Evolutionary conservation across 169 alveolate species (phyloP).

Genomic region (Cyclospora cayetanensis): DNA sequence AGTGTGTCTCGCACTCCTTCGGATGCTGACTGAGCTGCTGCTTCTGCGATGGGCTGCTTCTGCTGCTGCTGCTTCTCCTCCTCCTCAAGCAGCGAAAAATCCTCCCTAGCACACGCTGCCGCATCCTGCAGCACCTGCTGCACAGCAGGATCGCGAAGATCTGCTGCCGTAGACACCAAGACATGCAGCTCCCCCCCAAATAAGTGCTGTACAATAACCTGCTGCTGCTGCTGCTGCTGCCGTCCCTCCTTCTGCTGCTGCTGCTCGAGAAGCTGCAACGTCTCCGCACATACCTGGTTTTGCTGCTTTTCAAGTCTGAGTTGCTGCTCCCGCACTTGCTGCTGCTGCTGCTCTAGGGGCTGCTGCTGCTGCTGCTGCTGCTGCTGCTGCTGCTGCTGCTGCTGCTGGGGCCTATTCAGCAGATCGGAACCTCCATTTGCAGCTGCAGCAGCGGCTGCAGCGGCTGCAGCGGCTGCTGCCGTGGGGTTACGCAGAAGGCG

Average conservation of each 20-base stretch:
- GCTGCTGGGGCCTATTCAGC: neutral
- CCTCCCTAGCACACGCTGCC: neutral
- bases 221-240: constrained; percentile 41
- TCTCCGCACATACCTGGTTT: neutral
- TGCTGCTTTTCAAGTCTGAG: neutral
- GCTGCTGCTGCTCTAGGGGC: constrained; percentile 7
- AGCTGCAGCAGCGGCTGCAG: constrained; percentile 21
- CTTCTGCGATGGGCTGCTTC: neutral
- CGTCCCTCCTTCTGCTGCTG: neutral
- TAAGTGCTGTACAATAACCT: neutral
- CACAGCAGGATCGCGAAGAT: neutral
- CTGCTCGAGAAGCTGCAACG: neutral
- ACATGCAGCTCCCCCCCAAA: neutral
- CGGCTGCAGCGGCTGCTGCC: constrained; percentile 24
- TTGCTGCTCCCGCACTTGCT: neutral
- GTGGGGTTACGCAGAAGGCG: neutral
- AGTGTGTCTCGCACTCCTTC: neutral
- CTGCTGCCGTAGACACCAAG: neutral
- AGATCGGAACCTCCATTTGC: neutral
- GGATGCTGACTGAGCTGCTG: neutral
- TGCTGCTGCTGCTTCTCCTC: constrained; percentile 51
- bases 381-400: neutral
- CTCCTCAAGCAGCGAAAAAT: neutral
- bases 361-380: neutral
- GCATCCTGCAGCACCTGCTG: constrained; percentile 5